Base-by-base conservation (phyloP, 1,139 yeast genomes). In the Candida glucosophila region DNA sequence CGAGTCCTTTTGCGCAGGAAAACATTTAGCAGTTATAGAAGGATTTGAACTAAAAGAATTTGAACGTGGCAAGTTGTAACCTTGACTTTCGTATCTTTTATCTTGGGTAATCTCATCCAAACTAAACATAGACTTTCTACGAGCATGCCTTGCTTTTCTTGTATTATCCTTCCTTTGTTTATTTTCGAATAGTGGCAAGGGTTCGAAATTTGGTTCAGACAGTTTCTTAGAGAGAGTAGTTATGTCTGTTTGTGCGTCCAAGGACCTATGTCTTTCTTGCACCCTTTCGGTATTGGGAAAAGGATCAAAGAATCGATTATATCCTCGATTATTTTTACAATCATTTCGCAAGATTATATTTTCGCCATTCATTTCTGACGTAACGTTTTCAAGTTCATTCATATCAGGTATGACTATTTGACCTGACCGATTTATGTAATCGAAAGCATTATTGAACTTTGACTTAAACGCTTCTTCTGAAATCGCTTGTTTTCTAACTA, bases 341-440 rank as follows among this genome's bases (percentile, higher is more conserved):
- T 19, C 21, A 10, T 19, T 7, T 7, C 8, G 7, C 9, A 8
- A n/a, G 12, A 7, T 6, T 7, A 19, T 19, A 8, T 16, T 16
- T 16, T 8, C 8, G 9, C 14, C 22, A 3, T 13, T 20, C 9
- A 17, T 22, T 6, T 13, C 15, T 14, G 44, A 34, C 5, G 41
- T 27, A 14, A 49, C 53, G 3, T 55, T 41, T 4, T 33, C 28
- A 11, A 47, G 24, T 29, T 55, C 61, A 26, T 48, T 41, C 19
- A 59, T 47, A 25, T 61, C 62, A 0, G 71, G 70, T 14, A 64
- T 64, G 31, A 61, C 67, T 17, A 64, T 64, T 30, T 61, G 67
- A 2, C 69, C 69, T 18, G 44, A 29, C n/a, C n/a, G n/a, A n/a
- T n/a, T n/a, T n/a, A n/a, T n/a, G n/a, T n/a, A n/a, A n/a, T n/a